Evolutionary conservation across 352 stramenopile species (phyloP), one percentile per base, ranked within the genome.

Genomic region (Aphanomyces invadans): DNA sequence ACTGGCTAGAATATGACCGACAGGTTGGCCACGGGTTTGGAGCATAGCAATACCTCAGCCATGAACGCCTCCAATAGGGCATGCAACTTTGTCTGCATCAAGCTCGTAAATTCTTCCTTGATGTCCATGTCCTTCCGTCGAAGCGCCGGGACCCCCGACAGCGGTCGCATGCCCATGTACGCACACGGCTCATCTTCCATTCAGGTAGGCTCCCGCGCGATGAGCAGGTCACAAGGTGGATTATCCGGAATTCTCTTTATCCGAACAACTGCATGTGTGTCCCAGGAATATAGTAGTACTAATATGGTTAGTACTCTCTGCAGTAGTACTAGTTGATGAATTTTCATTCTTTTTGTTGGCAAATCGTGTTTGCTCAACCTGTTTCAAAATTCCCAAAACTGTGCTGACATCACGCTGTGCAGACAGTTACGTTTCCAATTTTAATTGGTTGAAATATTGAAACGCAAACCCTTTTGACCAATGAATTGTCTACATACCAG

Each of bases 91-190:
- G 19, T 48, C 12, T 21, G 28, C 17, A 46, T 57, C 4, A 67
- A 17, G 2, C 29, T 45, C 9, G 21, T 28, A 21, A 59, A 67
- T 15, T 67, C 60, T 9, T 67, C 49, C 28, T 45, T 44, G 19
- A 31, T 51, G 3, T 19, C 19, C 19, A 48, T 48, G 32, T 67
- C 60, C 28, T n/a, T 32, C 10, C n/a, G 11, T 44, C 54, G 55
- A 19, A 39, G 17, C 42, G 46, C 19, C 9, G 29, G 21, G 19
- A 49, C 46, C 19, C 42, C 55, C 19, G 19, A 57, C 9, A 57
- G 49, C 7, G 60, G 60, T 3, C 60, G 39, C 28, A 67, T 19
- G 60, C 60, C 60, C 45, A 57, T 57, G 29, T 57, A 57, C 12
- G 12, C 15, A 1, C n/a, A n/a, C n/a, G 17, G 49, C 49, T 57